Conservation (phyloP, 2,329 filamentous ascomycete species). For the Dothideomycetidae sp. region DNA sequence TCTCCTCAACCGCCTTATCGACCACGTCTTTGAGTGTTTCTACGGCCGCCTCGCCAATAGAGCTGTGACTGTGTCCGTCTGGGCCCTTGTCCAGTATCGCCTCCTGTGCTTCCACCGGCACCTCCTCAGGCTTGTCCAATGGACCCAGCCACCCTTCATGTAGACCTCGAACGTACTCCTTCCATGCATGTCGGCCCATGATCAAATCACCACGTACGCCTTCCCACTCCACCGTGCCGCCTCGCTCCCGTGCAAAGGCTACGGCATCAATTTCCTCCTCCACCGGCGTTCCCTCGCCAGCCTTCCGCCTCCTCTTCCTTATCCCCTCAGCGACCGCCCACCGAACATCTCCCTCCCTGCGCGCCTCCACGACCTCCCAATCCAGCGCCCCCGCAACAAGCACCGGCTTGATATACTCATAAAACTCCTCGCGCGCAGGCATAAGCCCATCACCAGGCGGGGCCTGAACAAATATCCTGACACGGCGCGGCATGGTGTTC, state of each 20-base stretch:
- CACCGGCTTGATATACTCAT: constrained; percentile 89
- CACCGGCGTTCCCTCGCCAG: constrained; percentile 37
- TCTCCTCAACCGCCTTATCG: constrained; percentile 11
- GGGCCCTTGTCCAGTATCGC: constrained; percentile 6
- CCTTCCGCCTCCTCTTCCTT: constrained; percentile 48
- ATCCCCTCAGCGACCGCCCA: constrained; percentile 78
- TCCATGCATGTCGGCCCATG: constrained; percentile 87
- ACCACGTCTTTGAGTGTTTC: constrained; percentile 12
- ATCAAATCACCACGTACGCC: constrained; percentile 74
- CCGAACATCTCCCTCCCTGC: constrained; percentile 82
- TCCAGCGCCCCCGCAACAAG: constrained; percentile 80
- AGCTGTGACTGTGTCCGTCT: constrained; percentile 14
- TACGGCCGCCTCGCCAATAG: constrained; percentile 18
- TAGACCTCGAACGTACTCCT: constrained; percentile 83
- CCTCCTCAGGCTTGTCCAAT: constrained; percentile 43
- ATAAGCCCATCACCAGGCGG: constrained; percentile 78
- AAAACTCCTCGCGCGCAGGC: constrained; percentile 82
- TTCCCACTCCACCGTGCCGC: constrained; percentile 55
- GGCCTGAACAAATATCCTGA: constrained; percentile 74
- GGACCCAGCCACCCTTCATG: constrained; percentile 96
- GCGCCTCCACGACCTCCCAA: constrained; percentile 89
- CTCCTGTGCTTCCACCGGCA: constrained; percentile 14
- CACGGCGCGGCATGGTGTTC: constrained; percentile 61
- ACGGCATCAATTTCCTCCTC: constrained; percentile 46
- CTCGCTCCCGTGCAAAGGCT: constrained; percentile 47